Conservation (phyloP, 257 asterid genomes). For the Solanum sejunctum region DNA sequence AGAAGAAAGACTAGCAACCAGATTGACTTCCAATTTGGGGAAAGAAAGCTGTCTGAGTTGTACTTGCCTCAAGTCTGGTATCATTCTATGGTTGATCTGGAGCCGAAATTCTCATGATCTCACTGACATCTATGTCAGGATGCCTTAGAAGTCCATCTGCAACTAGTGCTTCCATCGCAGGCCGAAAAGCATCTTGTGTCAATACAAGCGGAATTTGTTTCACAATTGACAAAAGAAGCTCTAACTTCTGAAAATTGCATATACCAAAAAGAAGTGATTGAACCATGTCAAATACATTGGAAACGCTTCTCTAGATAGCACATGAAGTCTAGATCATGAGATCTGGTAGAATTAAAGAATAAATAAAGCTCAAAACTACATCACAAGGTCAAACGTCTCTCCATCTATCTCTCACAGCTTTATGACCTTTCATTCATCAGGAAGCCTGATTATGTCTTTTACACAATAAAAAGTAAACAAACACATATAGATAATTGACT, state of each 20-base stretch:
- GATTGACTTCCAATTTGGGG: not conserved
- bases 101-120: conserved; percentile 17
- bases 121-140: conserved; percentile 6
- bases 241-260: not conserved
- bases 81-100: conserved; percentile 13
- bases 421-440: not conserved
- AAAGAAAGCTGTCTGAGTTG: not conserved
- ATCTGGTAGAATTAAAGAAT: not conserved
- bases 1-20: not conserved
- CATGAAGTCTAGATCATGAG: not conserved
- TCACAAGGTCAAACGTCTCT: not conserved
- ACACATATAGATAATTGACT: not conserved
- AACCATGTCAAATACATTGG: not conserved
- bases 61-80: not conserved
- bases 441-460: not conserved
- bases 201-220: conserved; percentile 3
- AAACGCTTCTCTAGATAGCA: not conserved
- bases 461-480: not conserved
- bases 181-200: not conserved
- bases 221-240: conserved; percentile 3
- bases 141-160: conserved; percentile 8
- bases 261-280: not conserved
- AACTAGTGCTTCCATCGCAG: not conserved
- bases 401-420: not conserved
- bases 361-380: not conserved